phyloP scores from a whole-genome alignment of 208 protist species.

The Crithidia fasciculata region DNA sequence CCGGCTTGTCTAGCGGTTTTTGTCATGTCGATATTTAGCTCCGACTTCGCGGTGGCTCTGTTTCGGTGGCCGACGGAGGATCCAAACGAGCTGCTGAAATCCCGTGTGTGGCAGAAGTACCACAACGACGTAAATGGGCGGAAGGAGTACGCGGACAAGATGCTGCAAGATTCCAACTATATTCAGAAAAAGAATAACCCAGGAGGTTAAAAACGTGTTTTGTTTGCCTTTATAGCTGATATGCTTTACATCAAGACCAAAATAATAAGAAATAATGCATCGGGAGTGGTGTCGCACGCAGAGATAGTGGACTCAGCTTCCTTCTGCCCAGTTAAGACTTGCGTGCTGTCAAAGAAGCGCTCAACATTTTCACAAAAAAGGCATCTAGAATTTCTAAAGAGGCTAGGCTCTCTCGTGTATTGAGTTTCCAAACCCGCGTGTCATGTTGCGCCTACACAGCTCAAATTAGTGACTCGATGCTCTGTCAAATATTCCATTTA shows the following conservation, averaged over 20 bases:
- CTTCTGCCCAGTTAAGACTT: too few relatives aligned
- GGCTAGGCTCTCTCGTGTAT: too few relatives aligned
- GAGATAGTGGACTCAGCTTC: too few relatives aligned
- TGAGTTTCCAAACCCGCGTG: too few relatives aligned
- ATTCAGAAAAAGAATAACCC: conserved; percentile 72
- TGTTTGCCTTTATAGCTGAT: conserved; percentile 14
- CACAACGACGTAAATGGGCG: conserved; percentile 66
- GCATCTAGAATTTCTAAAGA: too few relatives aligned
- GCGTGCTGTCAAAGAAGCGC: too few relatives aligned
- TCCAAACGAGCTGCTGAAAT: conserved; percentile 77
- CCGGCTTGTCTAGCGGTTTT: conserved; percentile 48
- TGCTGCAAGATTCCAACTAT: conserved; percentile 80
- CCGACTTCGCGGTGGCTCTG: conserved; percentile 48
- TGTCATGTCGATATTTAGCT: conserved; percentile 57
- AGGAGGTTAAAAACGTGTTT: conserved; percentile 17
- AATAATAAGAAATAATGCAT: too few relatives aligned
- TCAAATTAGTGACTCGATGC: too few relatives aligned
- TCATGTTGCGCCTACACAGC: too few relatives aligned
- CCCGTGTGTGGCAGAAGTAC: conserved; percentile 66
- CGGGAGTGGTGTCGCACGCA: too few relatives aligned
- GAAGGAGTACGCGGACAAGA: conserved; percentile 73
- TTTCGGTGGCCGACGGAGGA: conserved; percentile 83
- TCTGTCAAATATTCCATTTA: too few relatives aligned
- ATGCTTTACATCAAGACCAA: not conserved
- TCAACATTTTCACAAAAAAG: too few relatives aligned